Evolutionary conservation across 495 filamentous ascomycete genomes (phyloP), one percentile per base, ranked within the genome.

Genomic region (Penicillium robsamsonii): DNA sequence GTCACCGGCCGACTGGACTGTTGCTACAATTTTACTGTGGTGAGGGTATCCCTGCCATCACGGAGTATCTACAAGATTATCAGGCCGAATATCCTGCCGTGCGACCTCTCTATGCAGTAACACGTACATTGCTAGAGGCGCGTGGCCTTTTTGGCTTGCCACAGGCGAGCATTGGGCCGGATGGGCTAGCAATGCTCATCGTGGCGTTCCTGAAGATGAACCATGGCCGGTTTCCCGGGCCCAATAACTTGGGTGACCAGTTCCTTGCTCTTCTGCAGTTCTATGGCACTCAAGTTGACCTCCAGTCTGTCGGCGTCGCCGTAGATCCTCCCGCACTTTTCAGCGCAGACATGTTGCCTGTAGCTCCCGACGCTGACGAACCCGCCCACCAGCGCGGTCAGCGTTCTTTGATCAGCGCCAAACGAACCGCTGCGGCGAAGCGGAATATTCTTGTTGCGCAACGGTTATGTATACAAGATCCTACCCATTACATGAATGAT

Each of bases 381-480:
- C 57, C 71, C 17, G 68, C 68, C 15, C 55, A 66, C 25, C 54
- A 65, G 8, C 70, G 73, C 47, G 75, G 75, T n/a, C 75, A 76
- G 43, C 68, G 70, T 9, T 66, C 74, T 5, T 62, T 79, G 12
- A 56, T 77, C 4, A 68, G 58, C 11, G 57, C 59, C 27, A 79
- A 73, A 30, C 65, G 57, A 46, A 73, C 64, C n/a, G 73, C 74
- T 33, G 53, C 50, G 1, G 29, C 38, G 3, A 67, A 57, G 24
- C 56, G 65, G 15, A 77, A 79, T 43, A 8, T 46, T 3, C 53
- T 50, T 15, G 57, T 59, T 15, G 67, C 67, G 8, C 59, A 55
- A 10, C 66, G 66, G 12, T 58, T 87, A 22, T 84, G 78, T 58
- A 66, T 87, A 5, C 84, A 86, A 61, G 83, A 87, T 54, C 85